Evolutionary conservation across 225 moss, liverwort and hornwort genomes (phyloP).

Genomic region (Physcomitrellopsis africana): DNA sequence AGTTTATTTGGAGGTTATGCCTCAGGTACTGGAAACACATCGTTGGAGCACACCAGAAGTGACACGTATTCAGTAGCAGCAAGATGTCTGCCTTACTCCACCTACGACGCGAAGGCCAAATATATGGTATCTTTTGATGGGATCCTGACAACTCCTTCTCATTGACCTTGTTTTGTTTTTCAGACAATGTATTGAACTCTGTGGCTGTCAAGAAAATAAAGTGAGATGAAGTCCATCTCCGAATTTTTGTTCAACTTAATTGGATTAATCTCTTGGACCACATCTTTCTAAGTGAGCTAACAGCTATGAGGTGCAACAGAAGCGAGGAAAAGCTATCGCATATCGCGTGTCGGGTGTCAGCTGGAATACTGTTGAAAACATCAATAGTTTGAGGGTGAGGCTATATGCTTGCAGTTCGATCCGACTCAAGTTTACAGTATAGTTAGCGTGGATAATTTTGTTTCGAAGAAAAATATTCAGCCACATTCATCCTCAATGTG

Average conservation of each 20-base stretch:
- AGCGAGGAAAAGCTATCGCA: constrained; percentile 77
- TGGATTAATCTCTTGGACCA: neutral
- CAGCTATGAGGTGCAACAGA: constrained; percentile 46
- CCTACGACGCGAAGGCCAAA: constrained; percentile 69
- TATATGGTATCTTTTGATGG: constrained; percentile 49
- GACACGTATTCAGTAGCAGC: constrained; percentile 74
- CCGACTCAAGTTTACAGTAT: neutral
- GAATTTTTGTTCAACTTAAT: neutral
- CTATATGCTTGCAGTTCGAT: neutral
- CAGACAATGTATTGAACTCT: constrained; percentile 19
- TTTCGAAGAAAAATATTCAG: constrained; percentile 3
- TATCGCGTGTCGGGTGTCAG: constrained; percentile 88
- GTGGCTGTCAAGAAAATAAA: neutral
- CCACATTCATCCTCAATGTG: neutral
- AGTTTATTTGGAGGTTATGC: constrained; percentile 74
- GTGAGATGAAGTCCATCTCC: neutral
- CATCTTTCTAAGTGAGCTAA: constrained; percentile 18
- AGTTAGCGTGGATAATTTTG: neutral
- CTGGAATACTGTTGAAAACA: constrained; percentile 86
- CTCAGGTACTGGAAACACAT: constrained; percentile 45
- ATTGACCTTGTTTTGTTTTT: constrained; percentile 8
- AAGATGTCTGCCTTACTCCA: constrained; percentile 76
- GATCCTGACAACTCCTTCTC: constrained; percentile 1
- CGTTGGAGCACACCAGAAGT: constrained; percentile 47
- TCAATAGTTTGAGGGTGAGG: constrained; percentile 86